Conservation (phyloP, 2,329 filamentous ascomycete species). For the Rhinocladiella mackenziei region DNA sequence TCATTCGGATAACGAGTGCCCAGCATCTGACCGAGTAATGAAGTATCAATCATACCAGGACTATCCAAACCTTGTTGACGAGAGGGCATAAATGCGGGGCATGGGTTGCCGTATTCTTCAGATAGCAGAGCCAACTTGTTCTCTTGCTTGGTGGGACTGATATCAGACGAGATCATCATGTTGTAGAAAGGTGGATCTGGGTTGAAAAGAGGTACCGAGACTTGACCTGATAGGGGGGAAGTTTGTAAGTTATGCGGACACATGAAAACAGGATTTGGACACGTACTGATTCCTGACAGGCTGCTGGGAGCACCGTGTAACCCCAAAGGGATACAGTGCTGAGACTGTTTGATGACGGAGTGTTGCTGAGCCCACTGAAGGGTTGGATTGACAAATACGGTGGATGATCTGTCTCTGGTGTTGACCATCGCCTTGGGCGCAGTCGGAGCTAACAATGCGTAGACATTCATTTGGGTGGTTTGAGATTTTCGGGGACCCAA, state of each 20-base stretch:
- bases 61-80: slow-evolving; percentile 3
- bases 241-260: slow-evolving; percentile 15
- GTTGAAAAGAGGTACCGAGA: slow-evolving; percentile 4
- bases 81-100: background rate
- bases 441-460: slow-evolving; percentile 3
- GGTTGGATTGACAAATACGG: slow-evolving; percentile 13
- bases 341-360: slow-evolving; percentile 16
- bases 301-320: slow-evolving; percentile 16
- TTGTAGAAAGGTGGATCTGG: slow-evolving; percentile 5
- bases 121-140: slow-evolving; percentile 21
- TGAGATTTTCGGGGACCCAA: slow-evolving; percentile 7
- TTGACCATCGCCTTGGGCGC: slow-evolving; percentile 17
- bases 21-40: slow-evolving; percentile 1
- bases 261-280: slow-evolving; percentile 4
- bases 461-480: background rate
- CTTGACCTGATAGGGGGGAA: slow-evolving; percentile 11
- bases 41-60: slow-evolving; percentile 1
- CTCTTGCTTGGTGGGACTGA: slow-evolving; percentile 29
- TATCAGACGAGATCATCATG: slow-evolving; percentile 23
- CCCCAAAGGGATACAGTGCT: slow-evolving; percentile 7
- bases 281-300: slow-evolving; percentile 9
- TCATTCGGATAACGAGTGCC: background rate
- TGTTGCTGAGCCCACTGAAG: slow-evolving; percentile 14
- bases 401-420: slow-evolving; percentile 4
- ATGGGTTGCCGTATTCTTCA: slow-evolving; percentile 6